A percentile compares a stretch with the other conserved stretches of the same genome.
Evolutionary conservation across 2,329 filamentous ascomycete genomes (phyloP).

Genomic region (Apiospora rasikravindrae): DNA sequence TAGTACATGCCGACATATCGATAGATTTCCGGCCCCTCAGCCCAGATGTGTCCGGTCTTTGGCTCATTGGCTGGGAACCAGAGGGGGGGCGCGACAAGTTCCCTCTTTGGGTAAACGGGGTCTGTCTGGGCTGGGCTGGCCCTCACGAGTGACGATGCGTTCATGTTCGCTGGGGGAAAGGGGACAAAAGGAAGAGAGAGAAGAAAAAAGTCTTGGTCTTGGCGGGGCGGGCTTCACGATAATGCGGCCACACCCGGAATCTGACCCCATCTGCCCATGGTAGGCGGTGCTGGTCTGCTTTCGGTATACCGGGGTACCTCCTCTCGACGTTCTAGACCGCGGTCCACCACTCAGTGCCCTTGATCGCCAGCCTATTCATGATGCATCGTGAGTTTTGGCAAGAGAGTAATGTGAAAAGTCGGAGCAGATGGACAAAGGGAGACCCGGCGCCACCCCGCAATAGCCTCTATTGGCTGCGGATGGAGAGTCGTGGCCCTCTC

Average conservation of each 20-base stretch:
- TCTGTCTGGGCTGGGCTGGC: not conserved
- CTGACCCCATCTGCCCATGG: conserved; percentile 6
- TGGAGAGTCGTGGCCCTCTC: not conserved
- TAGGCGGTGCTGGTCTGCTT: conserved; percentile 17
- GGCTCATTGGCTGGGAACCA: not conserved
- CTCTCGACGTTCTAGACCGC: conserved; percentile 18
- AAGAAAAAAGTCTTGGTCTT: not conserved
- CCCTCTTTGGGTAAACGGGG: conserved; percentile 7
- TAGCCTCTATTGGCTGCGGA: not conserved
- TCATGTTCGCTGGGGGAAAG: not conserved
- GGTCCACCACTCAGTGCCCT: conserved; percentile 11
- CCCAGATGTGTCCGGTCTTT: not conserved
- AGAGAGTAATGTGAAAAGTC: not conserved
- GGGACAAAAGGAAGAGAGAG: not conserved
- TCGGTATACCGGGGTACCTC: conserved; percentile 19
- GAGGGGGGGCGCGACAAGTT: conserved; percentile 10
- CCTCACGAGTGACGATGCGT: not conserved
- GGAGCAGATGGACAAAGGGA: not conserved
- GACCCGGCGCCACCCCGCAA: not conserved
- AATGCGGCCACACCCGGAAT: conserved; percentile 19
- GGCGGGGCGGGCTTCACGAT: conserved; percentile 19
- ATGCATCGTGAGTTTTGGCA: conserved; percentile 9
- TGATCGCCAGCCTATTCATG: not conserved
- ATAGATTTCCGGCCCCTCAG: not conserved
- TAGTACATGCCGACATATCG: not conserved